Conservation (phyloP, 129 eudicot genomes). For the Ambrosia artemisiifolia region DNA sequence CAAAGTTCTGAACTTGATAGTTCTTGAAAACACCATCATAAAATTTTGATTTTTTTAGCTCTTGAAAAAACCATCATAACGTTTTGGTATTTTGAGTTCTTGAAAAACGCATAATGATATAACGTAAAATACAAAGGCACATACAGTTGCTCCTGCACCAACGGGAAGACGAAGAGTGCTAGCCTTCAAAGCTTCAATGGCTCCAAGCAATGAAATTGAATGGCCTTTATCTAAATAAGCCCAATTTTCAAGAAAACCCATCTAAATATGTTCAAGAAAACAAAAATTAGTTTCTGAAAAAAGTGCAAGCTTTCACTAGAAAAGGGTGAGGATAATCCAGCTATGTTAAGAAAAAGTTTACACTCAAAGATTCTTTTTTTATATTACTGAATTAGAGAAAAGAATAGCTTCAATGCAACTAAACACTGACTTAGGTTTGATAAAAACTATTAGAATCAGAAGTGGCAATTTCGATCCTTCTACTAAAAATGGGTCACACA, state of each 20-base stretch:
- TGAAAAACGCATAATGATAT: conserved; percentile 17
- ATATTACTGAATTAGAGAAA: background rate
- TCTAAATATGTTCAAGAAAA: conserved; percentile 39
- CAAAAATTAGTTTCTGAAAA: conserved; percentile 1
- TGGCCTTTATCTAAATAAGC: conserved; percentile 72
- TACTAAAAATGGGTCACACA: background rate
- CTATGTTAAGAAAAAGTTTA: conserved; percentile 1
- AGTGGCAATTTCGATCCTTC: background rate
- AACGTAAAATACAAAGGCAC: conserved; percentile 17
- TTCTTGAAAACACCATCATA: conserved; percentile 17
- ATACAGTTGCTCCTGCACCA: conserved; percentile 71
- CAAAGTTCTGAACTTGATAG: background rate
- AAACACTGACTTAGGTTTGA: background rate
- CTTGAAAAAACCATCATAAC: no score
- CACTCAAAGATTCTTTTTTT: background rate
- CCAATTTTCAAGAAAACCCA: conserved; percentile 73
- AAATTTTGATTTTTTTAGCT: no score
- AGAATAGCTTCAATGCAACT: background rate
- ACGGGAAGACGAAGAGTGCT: conserved; percentile 99
- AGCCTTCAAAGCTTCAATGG: conserved; percentile 94
- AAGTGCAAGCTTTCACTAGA: background rate
- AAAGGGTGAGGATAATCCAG: background rate
- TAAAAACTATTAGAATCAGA: background rate
- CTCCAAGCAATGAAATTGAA: conserved; percentile 70
- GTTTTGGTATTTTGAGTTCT: no score